Evolutionary conservation across 306 rosid genomes (phyloP).

Genomic region (Ammopiptanthus mongolicus): DNA sequence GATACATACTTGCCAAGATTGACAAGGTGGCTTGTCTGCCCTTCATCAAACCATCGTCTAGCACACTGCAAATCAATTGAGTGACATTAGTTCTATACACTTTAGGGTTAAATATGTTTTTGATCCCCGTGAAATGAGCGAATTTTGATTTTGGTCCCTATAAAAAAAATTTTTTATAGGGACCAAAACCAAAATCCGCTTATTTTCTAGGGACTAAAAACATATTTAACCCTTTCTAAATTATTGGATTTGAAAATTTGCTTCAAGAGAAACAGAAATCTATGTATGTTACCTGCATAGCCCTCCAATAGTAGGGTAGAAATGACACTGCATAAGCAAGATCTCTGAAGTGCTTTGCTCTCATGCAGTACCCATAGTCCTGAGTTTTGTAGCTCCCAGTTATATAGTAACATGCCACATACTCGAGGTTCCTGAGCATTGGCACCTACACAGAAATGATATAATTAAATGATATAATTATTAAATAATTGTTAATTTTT

Average conservation of each 20-base stretch:
- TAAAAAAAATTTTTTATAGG: no score
- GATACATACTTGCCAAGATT: conserved; percentile 96
- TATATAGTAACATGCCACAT: conserved; percentile 84
- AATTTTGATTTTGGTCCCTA: no score
- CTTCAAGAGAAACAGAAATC: background rate
- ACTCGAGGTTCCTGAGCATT: conserved; percentile 84
- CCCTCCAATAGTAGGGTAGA: conserved; percentile 97
- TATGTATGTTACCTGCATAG: conserved; percentile 74
- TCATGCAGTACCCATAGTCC: conserved; percentile 85
- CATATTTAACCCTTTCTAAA: no score
- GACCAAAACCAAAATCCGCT: no score
- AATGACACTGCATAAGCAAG: conserved; percentile 91
- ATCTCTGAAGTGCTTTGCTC: conserved; percentile 62
- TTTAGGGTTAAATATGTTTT: no score
- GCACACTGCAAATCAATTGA: conserved; percentile 63
- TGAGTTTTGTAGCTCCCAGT: conserved; percentile 96
- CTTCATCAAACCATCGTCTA: conserved; percentile 96
- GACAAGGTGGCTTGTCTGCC: conserved; percentile 76
- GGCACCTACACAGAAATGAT: conserved; percentile 53
- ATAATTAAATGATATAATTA: background rate
- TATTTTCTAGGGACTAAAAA: no score
- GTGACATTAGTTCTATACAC: background rate
- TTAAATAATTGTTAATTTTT: background rate
- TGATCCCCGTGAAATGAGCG: no score
- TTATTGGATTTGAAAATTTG: background rate